A percentile compares a stretch with the other conserved stretches of the same genome.
These are phyloP conservation scores for Mycena venus DNA, from an alignment of 768 basidiomycete genomes.

Conservation along the genomic window DNA sequence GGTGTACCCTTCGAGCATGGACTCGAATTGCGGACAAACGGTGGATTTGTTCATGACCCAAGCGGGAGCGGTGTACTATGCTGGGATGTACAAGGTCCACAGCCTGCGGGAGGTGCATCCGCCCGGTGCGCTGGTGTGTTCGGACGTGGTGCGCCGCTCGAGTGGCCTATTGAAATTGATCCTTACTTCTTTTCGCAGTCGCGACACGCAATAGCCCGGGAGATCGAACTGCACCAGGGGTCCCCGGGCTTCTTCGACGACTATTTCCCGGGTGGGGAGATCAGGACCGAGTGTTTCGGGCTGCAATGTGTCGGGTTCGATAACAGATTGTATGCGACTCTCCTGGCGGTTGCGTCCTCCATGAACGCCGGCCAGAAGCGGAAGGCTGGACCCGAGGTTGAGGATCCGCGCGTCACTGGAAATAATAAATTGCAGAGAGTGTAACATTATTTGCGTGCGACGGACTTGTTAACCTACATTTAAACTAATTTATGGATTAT, in stretches of 20 bases:
- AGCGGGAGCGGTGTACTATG: not conserved
- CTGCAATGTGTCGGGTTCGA: conserved; percentile 14
- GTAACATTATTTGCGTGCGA: no score
- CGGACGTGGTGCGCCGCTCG: not conserved
- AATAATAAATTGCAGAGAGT: not conserved
- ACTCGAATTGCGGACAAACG: not conserved
- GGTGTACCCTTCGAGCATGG: not conserved
- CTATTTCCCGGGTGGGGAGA: conserved; percentile 3
- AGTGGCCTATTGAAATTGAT: not conserved
- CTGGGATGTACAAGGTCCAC: not conserved
- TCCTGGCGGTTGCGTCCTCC: not conserved
- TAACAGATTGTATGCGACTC: not conserved
- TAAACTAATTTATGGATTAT: no score
- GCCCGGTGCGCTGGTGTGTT: not conserved
- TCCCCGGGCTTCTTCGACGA: not conserved
- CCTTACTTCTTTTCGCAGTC: not conserved
- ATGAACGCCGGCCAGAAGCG: not conserved
- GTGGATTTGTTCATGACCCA: conserved; percentile 10
- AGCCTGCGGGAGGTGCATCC: not conserved
- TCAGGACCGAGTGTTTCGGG: conserved; percentile 11
- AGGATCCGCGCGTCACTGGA: not conserved
- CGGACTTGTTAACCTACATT: no score
- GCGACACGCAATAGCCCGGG: not conserved
- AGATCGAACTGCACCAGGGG: not conserved
- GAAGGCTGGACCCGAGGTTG: not conserved